Percentiles rank a stretch among this genome's conserved stretches.
These are phyloP conservation scores for Ricinus communis DNA, from an alignment of 345 rosid genomes.

Conservation along the genomic window DNA sequence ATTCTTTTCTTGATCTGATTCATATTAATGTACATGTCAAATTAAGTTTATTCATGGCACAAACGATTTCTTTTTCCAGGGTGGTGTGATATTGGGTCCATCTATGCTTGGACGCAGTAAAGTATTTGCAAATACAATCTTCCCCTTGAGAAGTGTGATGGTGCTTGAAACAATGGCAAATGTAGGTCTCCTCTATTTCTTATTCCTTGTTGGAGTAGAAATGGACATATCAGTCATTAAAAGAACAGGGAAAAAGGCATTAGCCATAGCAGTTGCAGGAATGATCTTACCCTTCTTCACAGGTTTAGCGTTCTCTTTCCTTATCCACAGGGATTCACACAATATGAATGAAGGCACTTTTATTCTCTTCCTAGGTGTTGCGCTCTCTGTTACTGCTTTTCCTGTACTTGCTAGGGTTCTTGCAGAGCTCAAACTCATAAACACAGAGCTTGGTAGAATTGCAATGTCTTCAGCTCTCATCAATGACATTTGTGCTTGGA, in stretches of 20 bases:
- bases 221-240: slow-evolving; percentile 84
- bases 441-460: slow-evolving; percentile 77
- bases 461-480: slow-evolving; percentile 93
- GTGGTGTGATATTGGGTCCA: slow-evolving; percentile 82
- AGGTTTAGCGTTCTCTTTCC: slow-evolving; percentile 53
- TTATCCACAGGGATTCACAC: slow-evolving; percentile 22
- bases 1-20: too few relatives aligned
- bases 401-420: slow-evolving; percentile 89
- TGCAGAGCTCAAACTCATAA: slow-evolving; percentile 87
- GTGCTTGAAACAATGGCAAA: slow-evolving; percentile 98
- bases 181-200: slow-evolving; percentile 81
- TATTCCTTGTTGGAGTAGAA: slow-evolving; percentile 88
- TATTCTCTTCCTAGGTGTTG: slow-evolving; percentile 79
- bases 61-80: slow-evolving; percentile 45
- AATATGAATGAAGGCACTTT: slow-evolving; percentile 47
- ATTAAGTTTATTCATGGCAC: neutral
- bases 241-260: slow-evolving; percentile 62
- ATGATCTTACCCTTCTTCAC: slow-evolving; percentile 77
- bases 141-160: slow-evolving; percentile 87
- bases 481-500: slow-evolving; percentile 90
- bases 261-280: slow-evolving; percentile 65
- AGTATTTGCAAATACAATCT: slow-evolving; percentile 43
- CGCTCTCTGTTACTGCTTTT: slow-evolving; percentile 90
- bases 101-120: slow-evolving; percentile 60
- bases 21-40: too few relatives aligned